Conservation (phyloP, 1,139 yeast species). For the Suhomyces terraborum region DNA sequence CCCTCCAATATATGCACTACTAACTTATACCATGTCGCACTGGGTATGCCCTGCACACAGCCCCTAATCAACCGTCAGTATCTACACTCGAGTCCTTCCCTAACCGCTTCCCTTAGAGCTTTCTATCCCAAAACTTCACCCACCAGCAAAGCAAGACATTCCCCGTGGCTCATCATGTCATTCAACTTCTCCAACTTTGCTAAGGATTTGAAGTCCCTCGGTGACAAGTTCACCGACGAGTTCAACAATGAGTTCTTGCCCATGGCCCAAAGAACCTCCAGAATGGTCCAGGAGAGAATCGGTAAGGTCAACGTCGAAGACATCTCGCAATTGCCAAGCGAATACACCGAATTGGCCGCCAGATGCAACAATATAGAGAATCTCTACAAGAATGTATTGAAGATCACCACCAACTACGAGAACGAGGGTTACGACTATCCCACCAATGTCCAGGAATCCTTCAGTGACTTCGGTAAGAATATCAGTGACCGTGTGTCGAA, state of each 20-base stretch:
- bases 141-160: not conserved
- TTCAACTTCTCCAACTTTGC: conserved; percentile 48
- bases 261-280: conserved; percentile 78
- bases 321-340: conserved; percentile 78
- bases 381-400: conserved; percentile 70
- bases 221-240: conserved; percentile 43
- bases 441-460: conserved; percentile 70
- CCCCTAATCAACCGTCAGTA: conserved; percentile 1
- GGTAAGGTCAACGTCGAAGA: conserved; percentile 74
- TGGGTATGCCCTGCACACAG: not conserved
- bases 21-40: not conserved
- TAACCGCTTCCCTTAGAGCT: no score
- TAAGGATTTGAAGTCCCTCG: conserved; percentile 41
- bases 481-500: conserved; percentile 67
- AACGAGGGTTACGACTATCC: conserved; percentile 86
- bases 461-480: conserved; percentile 70
- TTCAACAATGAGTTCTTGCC: conserved; percentile 54
- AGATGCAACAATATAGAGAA: conserved; percentile 74
- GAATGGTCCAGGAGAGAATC: conserved; percentile 75
- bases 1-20: not conserved
- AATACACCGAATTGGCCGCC: conserved; percentile 72
- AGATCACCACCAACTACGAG: conserved; percentile 72
- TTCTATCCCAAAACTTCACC: not conserved
- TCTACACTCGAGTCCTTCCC: not conserved
- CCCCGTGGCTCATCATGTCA: conserved; percentile 31